These are phyloP conservation scores for Kwoniella bestiolae DNA, from an alignment of 768 basidiomycete species.

Conservation along the genomic window DNA sequence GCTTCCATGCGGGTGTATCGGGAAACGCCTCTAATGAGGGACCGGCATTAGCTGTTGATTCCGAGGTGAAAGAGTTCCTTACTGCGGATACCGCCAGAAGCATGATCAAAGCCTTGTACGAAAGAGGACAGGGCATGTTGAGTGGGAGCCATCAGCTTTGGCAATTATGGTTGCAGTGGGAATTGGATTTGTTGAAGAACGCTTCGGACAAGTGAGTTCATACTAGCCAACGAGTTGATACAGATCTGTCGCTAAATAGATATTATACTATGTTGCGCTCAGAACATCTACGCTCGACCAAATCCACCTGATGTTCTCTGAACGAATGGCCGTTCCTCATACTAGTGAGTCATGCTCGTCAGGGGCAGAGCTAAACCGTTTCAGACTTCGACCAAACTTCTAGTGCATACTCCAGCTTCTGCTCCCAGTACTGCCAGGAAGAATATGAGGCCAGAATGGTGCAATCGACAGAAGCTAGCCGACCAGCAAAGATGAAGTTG, in stretches of 20 bases:
- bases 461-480: conserved; percentile 73
- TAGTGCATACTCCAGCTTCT: conserved; percentile 85
- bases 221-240: no score
- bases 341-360: conserved; percentile 23
- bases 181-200: conserved; percentile 24
- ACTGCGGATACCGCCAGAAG: conserved; percentile 65
- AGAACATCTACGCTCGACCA: conserved; percentile 11
- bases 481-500: conserved; percentile 66
- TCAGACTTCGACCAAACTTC: conserved; percentile 79
- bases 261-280: background rate
- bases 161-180: conserved; percentile 47
- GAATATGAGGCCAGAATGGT: conserved; percentile 79
- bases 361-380: conserved; percentile 13
- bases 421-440: conserved; percentile 72
- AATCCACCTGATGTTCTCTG: conserved; percentile 38
- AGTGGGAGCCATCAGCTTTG: conserved; percentile 42
- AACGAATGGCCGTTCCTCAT: conserved; percentile 39
- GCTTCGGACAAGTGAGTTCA: conserved; percentile 24
- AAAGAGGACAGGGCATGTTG: conserved; percentile 22
- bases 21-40: background rate
- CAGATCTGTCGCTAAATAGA: no score
- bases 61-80: conserved; percentile 75
- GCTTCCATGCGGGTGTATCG: background rate
- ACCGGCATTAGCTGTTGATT: conserved; percentile 60
- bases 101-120: conserved; percentile 29